Percentiles rank a stretch among this genome's conserved stretches.
Conservation (phyloP, 306 rosid species). For the Castanospermum australe region DNA sequence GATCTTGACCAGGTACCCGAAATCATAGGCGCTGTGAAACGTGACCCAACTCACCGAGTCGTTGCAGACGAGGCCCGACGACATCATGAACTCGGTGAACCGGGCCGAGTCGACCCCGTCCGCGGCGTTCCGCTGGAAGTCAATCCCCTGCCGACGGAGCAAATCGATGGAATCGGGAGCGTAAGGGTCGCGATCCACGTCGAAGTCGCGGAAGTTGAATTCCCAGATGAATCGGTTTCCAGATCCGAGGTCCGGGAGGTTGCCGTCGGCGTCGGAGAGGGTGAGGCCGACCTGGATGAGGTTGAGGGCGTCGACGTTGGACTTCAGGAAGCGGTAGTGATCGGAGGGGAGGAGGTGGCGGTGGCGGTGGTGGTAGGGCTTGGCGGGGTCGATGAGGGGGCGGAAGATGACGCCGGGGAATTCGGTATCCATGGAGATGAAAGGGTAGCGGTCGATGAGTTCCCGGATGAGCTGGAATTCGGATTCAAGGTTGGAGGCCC, state of each 20-base stretch:
- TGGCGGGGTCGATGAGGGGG: background rate
- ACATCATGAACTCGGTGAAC: slow-evolving; percentile 60
- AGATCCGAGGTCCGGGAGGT: slow-evolving; percentile 64
- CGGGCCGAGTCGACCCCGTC: slow-evolving; percentile 43
- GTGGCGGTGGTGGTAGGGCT: slow-evolving; percentile 1
- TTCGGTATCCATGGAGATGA: slow-evolving; percentile 78
- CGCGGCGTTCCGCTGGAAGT: slow-evolving; percentile 46
- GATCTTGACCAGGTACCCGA: slow-evolving; percentile 67
- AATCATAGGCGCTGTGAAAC: slow-evolving; percentile 75
- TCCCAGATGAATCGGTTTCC: slow-evolving; percentile 58
- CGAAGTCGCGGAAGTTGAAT: slow-evolving; percentile 71
- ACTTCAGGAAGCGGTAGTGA: slow-evolving; percentile 53
- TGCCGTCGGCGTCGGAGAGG: slow-evolving; percentile 59
- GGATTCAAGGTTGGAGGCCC: slow-evolving; percentile 57
- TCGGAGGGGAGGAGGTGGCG: slow-evolving; percentile 47
- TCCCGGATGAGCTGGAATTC: slow-evolving; percentile 48
- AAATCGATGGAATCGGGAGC: slow-evolving; percentile 61
- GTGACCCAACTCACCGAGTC: slow-evolving; percentile 67
- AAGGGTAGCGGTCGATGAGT: slow-evolving; percentile 43
- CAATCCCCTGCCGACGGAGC: slow-evolving; percentile 66
- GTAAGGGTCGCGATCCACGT: slow-evolving; percentile 48
- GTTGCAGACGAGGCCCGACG: slow-evolving; percentile 62
- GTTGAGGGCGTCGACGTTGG: slow-evolving; percentile 76
- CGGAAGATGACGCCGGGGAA: slow-evolving; percentile 64
- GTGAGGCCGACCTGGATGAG: slow-evolving; percentile 84